phyloP scores from a whole-genome alignment of 169 alveolate species.

The Gregarina niphandrodes region DNA sequence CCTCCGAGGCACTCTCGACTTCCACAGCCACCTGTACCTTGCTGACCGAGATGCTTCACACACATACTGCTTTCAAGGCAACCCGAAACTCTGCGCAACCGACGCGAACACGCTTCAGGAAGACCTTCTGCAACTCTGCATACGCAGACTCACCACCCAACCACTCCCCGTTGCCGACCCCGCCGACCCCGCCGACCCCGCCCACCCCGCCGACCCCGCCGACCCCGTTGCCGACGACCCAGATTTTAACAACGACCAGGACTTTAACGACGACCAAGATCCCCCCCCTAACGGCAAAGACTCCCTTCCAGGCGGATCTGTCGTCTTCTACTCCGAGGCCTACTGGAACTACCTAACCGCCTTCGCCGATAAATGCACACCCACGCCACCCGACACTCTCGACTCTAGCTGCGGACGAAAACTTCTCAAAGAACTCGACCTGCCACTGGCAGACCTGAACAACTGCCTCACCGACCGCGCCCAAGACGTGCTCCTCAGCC shows the following conservation, averaged over 20 bases:
- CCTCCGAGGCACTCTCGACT: not conserved
- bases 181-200: not conserved
- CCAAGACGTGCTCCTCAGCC: not conserved
- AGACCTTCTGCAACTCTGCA: no score
- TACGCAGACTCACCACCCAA: no score
- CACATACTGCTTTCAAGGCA: no score
- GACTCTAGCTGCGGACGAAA: not conserved
- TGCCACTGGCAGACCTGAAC: not conserved
- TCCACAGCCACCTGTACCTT: not conserved
- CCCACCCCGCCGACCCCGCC: not conserved
- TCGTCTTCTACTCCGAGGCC: not conserved
- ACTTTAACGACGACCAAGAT: not conserved
- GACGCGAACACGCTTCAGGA: no score
- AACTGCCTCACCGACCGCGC: not conserved
- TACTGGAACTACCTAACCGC: not conserved
- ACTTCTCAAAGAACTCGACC: not conserved
- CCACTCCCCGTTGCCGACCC: not conserved
- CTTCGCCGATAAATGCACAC: not conserved
- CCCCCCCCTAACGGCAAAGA: not conserved
- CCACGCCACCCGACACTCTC: not conserved
- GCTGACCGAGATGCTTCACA: no score
- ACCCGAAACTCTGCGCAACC: no score
- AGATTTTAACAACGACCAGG: not conserved
- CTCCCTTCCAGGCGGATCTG: not conserved
- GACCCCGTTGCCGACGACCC: not conserved